Conservation (phyloP, 805 yeast species). For the Candida piceae region DNA sequence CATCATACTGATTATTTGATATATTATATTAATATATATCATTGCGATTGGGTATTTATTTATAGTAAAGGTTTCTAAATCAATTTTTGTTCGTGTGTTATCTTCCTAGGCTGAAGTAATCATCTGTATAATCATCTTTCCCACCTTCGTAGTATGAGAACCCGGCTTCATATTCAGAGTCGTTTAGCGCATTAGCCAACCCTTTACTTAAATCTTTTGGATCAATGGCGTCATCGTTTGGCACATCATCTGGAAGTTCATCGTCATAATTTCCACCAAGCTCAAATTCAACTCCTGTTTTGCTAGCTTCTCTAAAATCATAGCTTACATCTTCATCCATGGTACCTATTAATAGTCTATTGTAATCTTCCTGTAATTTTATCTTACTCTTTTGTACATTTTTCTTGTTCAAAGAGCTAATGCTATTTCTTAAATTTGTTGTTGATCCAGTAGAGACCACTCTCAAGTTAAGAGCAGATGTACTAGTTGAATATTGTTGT, state of each 20-base stretch:
- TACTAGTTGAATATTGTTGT: not conserved
- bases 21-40: too few relatives aligned
- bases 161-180: too few relatives aligned
- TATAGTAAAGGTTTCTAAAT: too few relatives aligned
- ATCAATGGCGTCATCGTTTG: not conserved
- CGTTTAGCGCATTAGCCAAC: too few relatives aligned
- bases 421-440: not conserved
- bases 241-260: not conserved
- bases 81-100: too few relatives aligned
- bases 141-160: constrained; percentile 8
- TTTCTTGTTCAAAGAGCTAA: too few relatives aligned
- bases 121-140: not conserved
- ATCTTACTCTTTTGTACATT: too few relatives aligned
- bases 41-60: too few relatives aligned
- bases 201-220: not conserved
- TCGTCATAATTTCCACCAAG: not conserved
- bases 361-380: not conserved
- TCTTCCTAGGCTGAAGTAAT: not conserved
- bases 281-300: not conserved
- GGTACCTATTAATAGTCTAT: constrained; percentile 1
- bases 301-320: not conserved
- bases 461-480: not conserved
- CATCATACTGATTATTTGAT: too few relatives aligned
- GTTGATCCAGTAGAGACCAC: not conserved
- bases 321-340: constrained; percentile 3